A percentile compares a stretch with the other conserved stretches of the same genome.
Evolutionary conservation across 1,284 basidiomycete genomes (phyloP).

Genomic region (Trichosporon inkin): DNA sequence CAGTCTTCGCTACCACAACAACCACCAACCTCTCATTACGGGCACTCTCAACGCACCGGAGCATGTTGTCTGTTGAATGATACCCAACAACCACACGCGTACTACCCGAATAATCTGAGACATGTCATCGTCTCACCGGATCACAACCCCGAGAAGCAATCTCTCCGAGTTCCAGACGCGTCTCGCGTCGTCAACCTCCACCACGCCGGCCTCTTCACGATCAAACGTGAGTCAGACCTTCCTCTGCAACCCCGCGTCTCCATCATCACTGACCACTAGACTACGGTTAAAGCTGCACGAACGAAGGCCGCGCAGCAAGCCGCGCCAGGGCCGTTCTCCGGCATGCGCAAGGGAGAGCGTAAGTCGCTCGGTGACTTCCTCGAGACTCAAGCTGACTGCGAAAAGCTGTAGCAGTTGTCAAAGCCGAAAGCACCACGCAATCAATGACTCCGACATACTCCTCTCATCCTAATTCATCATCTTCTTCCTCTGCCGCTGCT

Average conservation of each 20-base stretch:
- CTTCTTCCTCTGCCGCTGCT: background rate
- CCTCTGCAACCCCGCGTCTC: background rate
- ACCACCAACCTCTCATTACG: background rate
- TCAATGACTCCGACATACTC: background rate
- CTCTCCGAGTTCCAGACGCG: background rate
- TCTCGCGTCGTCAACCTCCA: background rate
- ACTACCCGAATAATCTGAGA: background rate
- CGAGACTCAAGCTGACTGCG: background rate
- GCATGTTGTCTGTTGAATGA: background rate
- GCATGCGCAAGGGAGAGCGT: conserved; percentile 1
- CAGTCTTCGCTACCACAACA: background rate
- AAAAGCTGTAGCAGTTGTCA: background rate
- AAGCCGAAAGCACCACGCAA: background rate
- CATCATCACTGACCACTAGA: background rate
- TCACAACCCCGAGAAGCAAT: background rate
- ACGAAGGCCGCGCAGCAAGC: background rate
- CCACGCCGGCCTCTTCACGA: background rate
- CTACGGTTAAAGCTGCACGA: background rate
- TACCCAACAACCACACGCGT: background rate
- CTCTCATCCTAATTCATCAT: background rate
- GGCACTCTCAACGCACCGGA: background rate
- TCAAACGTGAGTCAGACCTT: background rate
- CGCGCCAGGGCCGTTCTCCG: background rate
- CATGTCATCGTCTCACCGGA: background rate
- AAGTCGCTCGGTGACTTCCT: background rate